These are phyloP conservation scores for Coemansia umbellata DNA, from an alignment of 192 early-diverging fungal genomes.

Conservation along the genomic window DNA sequence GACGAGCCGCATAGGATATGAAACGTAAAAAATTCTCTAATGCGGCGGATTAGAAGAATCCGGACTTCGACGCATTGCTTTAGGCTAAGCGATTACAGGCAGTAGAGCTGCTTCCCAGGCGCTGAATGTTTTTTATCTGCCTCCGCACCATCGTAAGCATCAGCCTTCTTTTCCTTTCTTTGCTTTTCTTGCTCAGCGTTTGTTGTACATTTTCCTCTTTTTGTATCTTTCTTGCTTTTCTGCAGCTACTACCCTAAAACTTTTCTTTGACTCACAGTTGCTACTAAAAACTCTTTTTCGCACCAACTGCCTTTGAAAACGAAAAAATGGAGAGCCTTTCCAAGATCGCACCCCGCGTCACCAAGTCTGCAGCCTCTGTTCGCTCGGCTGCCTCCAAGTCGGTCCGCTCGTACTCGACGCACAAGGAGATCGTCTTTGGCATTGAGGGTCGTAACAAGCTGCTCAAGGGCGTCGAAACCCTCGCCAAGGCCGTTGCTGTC, in stretches of 20 bases:
- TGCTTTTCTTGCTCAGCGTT: constrained; percentile 1
- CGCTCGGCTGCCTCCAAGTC: constrained; percentile 16
- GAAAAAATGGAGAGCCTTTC: constrained; percentile 37
- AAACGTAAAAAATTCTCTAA: no score
- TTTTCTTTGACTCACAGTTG: neutral
- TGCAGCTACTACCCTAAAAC: no score
- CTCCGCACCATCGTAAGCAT: no score
- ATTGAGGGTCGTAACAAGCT: constrained; percentile 92
- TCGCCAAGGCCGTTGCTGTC: constrained; percentile 98
- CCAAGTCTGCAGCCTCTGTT: constrained; percentile 33
- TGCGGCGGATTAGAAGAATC: no score
- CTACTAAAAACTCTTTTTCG: neutral
- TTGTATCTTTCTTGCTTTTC: neutral
- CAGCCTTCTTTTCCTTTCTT: neutral
- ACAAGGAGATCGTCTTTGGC: constrained; percentile 98
- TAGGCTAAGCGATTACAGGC: no score
- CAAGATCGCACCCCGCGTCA: constrained; percentile 46
- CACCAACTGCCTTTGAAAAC: neutral
- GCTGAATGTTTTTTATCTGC: no score
- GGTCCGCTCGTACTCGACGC: constrained; percentile 68
- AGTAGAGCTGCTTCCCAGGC: no score
- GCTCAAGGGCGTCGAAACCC: constrained; percentile 91
- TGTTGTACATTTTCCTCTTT: neutral
- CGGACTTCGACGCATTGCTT: no score
- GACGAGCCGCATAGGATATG: no score